phyloP scores from a whole-genome alignment of 768 basidiomycete genomes.

The Lactarius psammicola region DNA sequence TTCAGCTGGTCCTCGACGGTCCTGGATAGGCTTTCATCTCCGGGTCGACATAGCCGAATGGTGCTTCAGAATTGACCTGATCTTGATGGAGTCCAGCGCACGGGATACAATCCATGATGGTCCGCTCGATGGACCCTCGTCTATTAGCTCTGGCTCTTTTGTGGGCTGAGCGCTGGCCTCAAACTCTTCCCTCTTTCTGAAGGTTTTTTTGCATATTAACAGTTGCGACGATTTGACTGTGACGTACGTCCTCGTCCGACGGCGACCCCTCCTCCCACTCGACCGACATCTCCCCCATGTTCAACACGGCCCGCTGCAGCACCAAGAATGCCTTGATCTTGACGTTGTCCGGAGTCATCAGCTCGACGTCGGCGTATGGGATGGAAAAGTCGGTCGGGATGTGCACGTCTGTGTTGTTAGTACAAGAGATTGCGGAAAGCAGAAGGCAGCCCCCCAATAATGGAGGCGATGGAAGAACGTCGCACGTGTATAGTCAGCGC shows the following conservation, averaged over 20 bases:
- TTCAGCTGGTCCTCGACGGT: slow-evolving; percentile 85
- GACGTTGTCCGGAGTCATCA: slow-evolving; percentile 71
- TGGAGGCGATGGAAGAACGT: not conserved
- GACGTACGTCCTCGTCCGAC: slow-evolving; percentile 58
- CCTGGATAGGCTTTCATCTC: slow-evolving; percentile 90
- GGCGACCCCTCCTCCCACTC: slow-evolving; percentile 37
- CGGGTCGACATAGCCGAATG: slow-evolving; percentile 88
- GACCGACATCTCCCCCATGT: slow-evolving; percentile 30
- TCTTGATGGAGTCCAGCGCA: slow-evolving; percentile 37
- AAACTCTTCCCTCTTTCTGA: slow-evolving; percentile 73
- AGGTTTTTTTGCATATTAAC: slow-evolving; percentile 75
- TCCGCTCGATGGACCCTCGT: slow-evolving; percentile 32
- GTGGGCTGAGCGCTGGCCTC: slow-evolving; percentile 33
- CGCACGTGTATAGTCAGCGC: not conserved
- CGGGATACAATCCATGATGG: slow-evolving; percentile 73
- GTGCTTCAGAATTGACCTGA: slow-evolving; percentile 60
- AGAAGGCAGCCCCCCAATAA: no score
- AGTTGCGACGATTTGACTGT: not conserved
- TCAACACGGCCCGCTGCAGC: slow-evolving; percentile 52
- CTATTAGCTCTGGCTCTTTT: slow-evolving; percentile 28
- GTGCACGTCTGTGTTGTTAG: slow-evolving; percentile 59
- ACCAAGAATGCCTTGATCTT: slow-evolving; percentile 78
- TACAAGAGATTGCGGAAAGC: no score
- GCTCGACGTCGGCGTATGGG: slow-evolving; percentile 69
- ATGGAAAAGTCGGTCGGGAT: slow-evolving; percentile 67